These are phyloP conservation scores for Cystobasidiaceae sp. DNA, from an alignment of 1,284 basidiomycete genomes.

Conservation along the genomic window DNA sequence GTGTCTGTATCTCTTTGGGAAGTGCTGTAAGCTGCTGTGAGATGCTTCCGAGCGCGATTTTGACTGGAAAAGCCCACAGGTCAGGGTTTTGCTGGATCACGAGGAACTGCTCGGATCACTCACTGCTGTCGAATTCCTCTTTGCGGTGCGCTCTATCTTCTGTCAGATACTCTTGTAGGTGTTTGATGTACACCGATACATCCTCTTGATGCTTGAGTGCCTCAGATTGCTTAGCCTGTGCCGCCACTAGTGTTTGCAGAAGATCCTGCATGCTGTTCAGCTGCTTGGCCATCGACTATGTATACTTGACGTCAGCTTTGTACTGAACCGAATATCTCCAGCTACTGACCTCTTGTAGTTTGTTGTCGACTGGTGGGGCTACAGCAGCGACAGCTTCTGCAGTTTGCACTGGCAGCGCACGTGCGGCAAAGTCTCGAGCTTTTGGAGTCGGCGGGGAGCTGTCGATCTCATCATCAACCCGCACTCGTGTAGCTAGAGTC, in stretches of 20 bases:
- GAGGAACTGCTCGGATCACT: neutral
- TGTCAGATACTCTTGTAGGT: constrained; percentile 11
- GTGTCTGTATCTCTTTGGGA: constrained; percentile 11
- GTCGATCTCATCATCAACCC: neutral
- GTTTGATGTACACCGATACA: constrained; percentile 21
- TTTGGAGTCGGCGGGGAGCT: constrained; percentile 3
- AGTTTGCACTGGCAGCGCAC: neutral
- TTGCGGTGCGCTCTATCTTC: constrained; percentile 5
- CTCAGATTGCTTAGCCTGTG: constrained; percentile 6
- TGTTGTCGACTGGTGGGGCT: neutral
- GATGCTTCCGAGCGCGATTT: neutral
- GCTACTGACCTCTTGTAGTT: constrained; percentile 1
- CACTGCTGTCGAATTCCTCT: constrained; percentile 24
- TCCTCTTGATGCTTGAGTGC: constrained; percentile 22
- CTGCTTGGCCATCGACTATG: neutral
- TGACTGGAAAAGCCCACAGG: neutral
- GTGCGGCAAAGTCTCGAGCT: neutral
- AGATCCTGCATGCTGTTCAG: constrained; percentile 18
- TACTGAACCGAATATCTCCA: neutral
- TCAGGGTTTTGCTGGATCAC: neutral
- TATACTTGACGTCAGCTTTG: neutral
- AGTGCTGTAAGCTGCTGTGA: constrained; percentile 1
- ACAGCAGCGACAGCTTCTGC: neutral
- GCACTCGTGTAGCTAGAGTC: too few species aligned
- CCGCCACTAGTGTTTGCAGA: neutral